Evolutionary conservation across 2,329 filamentous ascomycete genomes (phyloP).

Genomic region (Phoma sp.): DNA sequence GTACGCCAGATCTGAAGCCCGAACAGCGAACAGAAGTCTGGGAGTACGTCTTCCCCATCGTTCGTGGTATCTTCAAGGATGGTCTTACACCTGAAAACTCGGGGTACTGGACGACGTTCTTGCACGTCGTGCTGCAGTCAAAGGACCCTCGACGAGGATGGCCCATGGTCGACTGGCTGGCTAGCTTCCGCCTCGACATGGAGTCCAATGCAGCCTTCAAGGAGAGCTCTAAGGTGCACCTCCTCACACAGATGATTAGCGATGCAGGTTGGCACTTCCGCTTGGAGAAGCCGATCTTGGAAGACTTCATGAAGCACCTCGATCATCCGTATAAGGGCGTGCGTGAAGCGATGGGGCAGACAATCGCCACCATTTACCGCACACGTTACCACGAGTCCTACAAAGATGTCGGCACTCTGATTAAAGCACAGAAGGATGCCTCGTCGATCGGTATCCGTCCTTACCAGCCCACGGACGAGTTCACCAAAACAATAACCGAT

Average conservation of each 20-base stretch:
- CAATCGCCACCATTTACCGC: conserved; percentile 85
- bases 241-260: conserved; percentile 85
- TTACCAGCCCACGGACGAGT: conserved; percentile 79
- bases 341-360: conserved; percentile 89
- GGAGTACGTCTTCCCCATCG: conserved; percentile 88
- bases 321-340: conserved; percentile 99
- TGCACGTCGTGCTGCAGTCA: conserved; percentile 85
- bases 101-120: conserved; percentile 91
- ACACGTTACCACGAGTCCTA: conserved; percentile 96
- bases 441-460: conserved; percentile 86
- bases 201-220: conserved; percentile 97
- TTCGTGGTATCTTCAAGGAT: conserved; percentile 86
- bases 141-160: conserved; percentile 88
- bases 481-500: conserved; percentile 71
- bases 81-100: conserved; percentile 93
- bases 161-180: conserved; percentile 83
- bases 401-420: conserved; percentile 74
- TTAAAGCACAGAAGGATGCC: conserved; percentile 77
- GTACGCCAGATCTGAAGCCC: conserved; percentile 77
- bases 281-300: conserved; percentile 81
- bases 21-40: conserved; percentile 79
- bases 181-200: conserved; percentile 90
- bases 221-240: conserved; percentile 92
- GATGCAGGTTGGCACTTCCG: conserved; percentile 97
- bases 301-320: conserved; percentile 88